Percentiles rank a stretch among this genome's conserved stretches.
Evolutionary conservation across 2,329 filamentous ascomycete species (phyloP).

Genomic region (Colletotrichum chrysophilum): DNA sequence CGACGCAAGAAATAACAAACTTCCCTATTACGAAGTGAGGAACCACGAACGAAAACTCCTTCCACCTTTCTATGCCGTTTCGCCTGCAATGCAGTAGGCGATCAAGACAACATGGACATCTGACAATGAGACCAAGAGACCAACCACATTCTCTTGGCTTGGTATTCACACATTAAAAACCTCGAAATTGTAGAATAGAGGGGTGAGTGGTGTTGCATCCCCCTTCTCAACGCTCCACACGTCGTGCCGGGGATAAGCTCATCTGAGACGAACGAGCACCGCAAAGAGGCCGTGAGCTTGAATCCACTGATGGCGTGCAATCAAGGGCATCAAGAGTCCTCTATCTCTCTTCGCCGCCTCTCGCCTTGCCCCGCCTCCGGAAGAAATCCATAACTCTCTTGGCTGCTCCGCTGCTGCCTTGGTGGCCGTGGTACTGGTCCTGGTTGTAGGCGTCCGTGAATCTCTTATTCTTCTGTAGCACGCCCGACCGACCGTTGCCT

Average conservation of each 20-base stretch:
- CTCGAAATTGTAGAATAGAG: not conserved
- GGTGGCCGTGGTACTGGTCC: conserved; percentile 71
- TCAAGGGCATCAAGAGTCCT: conserved; percentile 4
- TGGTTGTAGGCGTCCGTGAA: conserved; percentile 90
- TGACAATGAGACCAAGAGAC: conserved; percentile 8
- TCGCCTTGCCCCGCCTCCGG: conserved; percentile 80
- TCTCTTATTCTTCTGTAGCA: conserved; percentile 82
- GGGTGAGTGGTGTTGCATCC: not conserved
- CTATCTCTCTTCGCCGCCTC: conserved; percentile 63
- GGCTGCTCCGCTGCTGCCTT: conserved; percentile 85
- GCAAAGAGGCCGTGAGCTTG: conserved; percentile 7
- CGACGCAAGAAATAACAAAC: conserved; percentile 13
- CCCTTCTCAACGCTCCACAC: conserved; percentile 7
- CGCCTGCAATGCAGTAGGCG: conserved; percentile 20
- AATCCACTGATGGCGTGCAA: conserved; percentile 2
- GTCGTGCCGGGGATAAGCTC: conserved; percentile 17
- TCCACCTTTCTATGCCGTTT: conserved; percentile 16
- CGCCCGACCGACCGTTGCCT: conserved; percentile 16
- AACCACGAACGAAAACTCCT: conserved; percentile 7
- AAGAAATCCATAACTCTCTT: conserved; percentile 99
- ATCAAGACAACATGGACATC: conserved; percentile 16
- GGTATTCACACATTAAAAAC: conserved; percentile 19
- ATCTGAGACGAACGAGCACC: conserved; percentile 12
- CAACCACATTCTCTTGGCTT: conserved; percentile 6
- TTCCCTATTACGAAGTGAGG: conserved; percentile 9